Evolutionary conservation across 1,284 basidiomycete species (phyloP), one percentile per base, ranked within the genome.

Genomic region (Crepidotus sp.): DNA sequence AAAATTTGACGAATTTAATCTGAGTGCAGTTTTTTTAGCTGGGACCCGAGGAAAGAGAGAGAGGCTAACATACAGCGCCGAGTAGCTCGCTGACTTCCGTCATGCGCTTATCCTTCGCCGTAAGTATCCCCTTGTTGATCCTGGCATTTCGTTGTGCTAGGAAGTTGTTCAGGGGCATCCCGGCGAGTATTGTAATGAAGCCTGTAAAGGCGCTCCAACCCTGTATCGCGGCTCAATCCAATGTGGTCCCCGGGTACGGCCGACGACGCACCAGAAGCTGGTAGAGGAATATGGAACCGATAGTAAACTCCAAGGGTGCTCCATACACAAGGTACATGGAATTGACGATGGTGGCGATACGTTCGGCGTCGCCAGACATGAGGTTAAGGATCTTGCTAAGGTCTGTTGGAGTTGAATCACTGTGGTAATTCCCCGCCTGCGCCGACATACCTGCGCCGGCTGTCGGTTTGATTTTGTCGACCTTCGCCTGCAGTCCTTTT

Each of bases 1-100:
- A 88, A 64, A 87, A 87, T 56, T 92, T 92, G 68, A 92, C 83
- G 57, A 90, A 89, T 57, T 86, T 87, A 49, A 86, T 68, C 48
- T 50, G 32, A 6, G 15, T 11, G 4, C 18, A 5, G 30, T 36
- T 18, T 22, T n/a, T 3, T 22, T 3, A 36, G 29, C 24, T 8
- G n/a, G 6, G 9, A 13, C 10, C 21, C 17, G n/a, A 34, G 9
- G 17, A 17, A 19, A 24, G 4, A 13, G 27, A 19, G n/a, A 31
- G n/a, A 18, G 4, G 11, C 26, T n/a, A n/a, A n/a, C 13, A 13
- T 24, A 50, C 41, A 3, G 82, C 79, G 25, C 77, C 68, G 42
- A 94, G 83, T 13, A 97, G 69, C 61, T 97, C 93, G 48, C 83
- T 93, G 55, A 96, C 63, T 13, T 90, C 81, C 0, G 71, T 74